Base-by-base conservation (phyloP, 2,329 filamentous ascomycete genomes). In the Cladosporium cucumerinum region DNA sequence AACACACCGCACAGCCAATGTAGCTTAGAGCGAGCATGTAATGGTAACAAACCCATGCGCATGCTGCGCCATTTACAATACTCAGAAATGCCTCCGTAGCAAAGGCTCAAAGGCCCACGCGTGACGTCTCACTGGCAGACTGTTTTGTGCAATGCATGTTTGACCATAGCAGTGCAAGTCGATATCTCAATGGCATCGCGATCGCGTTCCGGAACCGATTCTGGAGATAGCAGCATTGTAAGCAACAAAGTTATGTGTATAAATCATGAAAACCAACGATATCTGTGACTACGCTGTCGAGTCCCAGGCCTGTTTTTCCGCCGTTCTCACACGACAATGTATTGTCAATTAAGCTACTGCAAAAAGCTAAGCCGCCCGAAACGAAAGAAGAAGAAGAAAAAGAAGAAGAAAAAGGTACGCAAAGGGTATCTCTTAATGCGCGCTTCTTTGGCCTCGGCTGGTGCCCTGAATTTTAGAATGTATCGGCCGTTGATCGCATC, bases 401-500 rank as follows among this genome's bases (percentile, higher is more conserved):
- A n/a, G n/a, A 21, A 21, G 2, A 21, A 21, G 7, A 21, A 43
- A 43, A n/a, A n/a, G 36, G 36, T 16, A 46, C n/a, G 39, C 39
- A 30, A 54, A 54, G 51, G 51, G 51, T 28, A 30, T 54, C 26
- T 54, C 51, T 54, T 54, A 32, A 54, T 10, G 28, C 51, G 49
- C 51, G 28, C 51, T 54, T 28, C 30, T 30, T 54, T 30, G 30
- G 51, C 51, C 26, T 54, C 51, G 18, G n/a, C 8, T 28, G 23
- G 23, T 54, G 26, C 18, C 28, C 16, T 52, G 16, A 10, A 6
- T 5, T 28, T 54, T 28, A 12, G 11, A 39, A 23, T 57, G 23
- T 57, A 25, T 57, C 54, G 54, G 54, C 54, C 54, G 54, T 57
- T 57, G n/a, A 57, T 57, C 54, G 21, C 25, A 34, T 54, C 18